Percentiles rank a stretch among this genome's conserved stretches.
phyloP scores from a whole-genome alignment of 177 flowering plant genomes.

The Vitis hybrid region DNA sequence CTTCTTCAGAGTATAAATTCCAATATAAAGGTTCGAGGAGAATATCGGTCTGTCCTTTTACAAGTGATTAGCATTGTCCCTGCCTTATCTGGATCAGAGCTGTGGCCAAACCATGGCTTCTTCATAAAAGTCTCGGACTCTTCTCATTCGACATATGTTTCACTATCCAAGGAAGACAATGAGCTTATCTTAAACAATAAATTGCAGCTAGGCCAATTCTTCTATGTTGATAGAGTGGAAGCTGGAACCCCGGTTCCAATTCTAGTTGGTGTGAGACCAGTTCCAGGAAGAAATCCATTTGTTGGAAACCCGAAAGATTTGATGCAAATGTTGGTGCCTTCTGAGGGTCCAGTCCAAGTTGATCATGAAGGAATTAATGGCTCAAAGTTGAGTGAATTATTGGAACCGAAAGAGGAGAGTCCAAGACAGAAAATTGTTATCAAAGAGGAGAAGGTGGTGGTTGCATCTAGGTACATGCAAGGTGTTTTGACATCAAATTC shows the following conservation, averaged over 20 bases:
- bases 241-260: slow-evolving; percentile 83
- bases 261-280: slow-evolving; percentile 72
- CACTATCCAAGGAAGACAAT: slow-evolving; percentile 72
- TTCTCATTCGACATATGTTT: slow-evolving; percentile 86
- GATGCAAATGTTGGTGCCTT: slow-evolving; percentile 76
- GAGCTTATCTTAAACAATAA: slow-evolving; percentile 87
- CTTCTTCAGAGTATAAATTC: slow-evolving; percentile 78
- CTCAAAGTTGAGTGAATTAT: slow-evolving; percentile 26
- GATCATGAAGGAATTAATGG: slow-evolving; percentile 27
- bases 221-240: slow-evolving; percentile 74
- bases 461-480: slow-evolving; percentile 88
- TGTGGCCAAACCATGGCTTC: slow-evolving; percentile 95
- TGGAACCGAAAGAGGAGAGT: slow-evolving; percentile 38
- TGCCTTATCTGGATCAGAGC: slow-evolving; percentile 74
- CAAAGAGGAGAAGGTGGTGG: slow-evolving; percentile 79
- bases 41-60: slow-evolving; percentile 75
- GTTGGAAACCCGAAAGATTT: slow-evolving; percentile 86
- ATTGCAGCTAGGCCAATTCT: slow-evolving; percentile 87
- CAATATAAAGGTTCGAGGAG: slow-evolving; percentile 71
- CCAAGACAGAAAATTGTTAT: slow-evolving; percentile 61
- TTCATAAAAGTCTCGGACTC: slow-evolving; percentile 96
- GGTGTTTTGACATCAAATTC: slow-evolving; percentile 43
- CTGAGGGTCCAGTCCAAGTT: slow-evolving; percentile 34
- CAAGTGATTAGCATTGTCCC: slow-evolving; percentile 98
- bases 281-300: slow-evolving; percentile 77